Base-by-base conservation (phyloP, 1,284 basidiomycete species). In the Cronartium quercuum region DNA sequence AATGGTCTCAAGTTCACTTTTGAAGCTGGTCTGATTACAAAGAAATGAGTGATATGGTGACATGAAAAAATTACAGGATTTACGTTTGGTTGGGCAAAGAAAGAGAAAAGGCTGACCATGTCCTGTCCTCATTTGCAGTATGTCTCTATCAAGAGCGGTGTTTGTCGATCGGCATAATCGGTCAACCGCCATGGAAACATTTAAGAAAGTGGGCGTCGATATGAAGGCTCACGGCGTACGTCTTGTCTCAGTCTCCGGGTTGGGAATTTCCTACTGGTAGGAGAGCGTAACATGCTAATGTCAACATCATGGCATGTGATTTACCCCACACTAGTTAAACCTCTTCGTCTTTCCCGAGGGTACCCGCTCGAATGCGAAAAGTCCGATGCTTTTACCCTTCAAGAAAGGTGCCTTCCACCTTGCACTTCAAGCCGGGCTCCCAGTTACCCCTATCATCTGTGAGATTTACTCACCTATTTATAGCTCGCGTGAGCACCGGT, bases 381-480 rank as follows among this genome's bases (percentile, higher is more conserved):
- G 85, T 60, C 86, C 89, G 7, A 85, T 86, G 41, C 83, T 97
- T 80, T 85, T 93, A 2, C 90, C 92, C 0, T 91, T 99, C 84
- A 99, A 99, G 85, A 99, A 97, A 83, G 96, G 96, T 51, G 94
- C 94, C 0, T 98, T 98, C 86, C 93, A 98, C 81, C 86, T 98
- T 44, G 95, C 96, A 13, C 86, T 98, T 15, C 90, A 96, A 83
- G 77, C 84, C 0, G 83, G 81, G 10, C 41, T 73, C 6, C 70
- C 70, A 12, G 89, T 99, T 78, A 86, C 93, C 18, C 94, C 95
- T 9, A 87, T 98, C 68, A 90, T 98, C 0, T 90, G 89, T 78
- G 94, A 98, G 83, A 98, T 98, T 83, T 63, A 82, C 73, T 76
- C 78, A 15, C 58, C 66, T 18, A 55, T 79, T 6, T 81, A 81